Evolutionary conservation across 108 stramenopile species (phyloP).

Genomic region (Aurantiochytrium sp.): DNA sequence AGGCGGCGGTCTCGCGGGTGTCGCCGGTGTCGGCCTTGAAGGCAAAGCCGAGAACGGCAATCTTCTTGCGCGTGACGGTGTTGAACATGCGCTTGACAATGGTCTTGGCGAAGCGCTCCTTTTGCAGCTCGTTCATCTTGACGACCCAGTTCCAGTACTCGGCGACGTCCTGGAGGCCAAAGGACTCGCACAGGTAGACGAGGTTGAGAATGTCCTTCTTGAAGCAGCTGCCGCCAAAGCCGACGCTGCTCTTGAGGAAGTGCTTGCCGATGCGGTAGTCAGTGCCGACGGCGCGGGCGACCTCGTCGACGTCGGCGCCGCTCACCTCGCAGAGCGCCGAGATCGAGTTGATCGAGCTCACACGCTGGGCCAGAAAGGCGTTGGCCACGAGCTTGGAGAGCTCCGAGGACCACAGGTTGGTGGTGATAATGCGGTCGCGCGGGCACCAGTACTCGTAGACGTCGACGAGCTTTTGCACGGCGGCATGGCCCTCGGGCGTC

Average conservation of each 20-base stretch:
- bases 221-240: conserved; percentile 97
- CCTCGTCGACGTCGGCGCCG: conserved; percentile 91
- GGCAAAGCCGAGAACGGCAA: conserved; percentile 95
- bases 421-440: conserved; percentile 86
- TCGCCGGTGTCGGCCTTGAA: conserved; percentile 99
- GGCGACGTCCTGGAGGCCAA: conserved; percentile 90
- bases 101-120: conserved; percentile 91
- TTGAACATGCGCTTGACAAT: conserved; percentile 96
- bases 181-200: conserved; percentile 96
- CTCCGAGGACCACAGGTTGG: conserved; percentile 97
- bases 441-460: conserved; percentile 80
- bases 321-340: conserved; percentile 98
- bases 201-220: conserved; percentile 99
- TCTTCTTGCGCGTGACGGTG: conserved; percentile 97
- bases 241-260: conserved; percentile 93
- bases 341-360: conserved; percentile 97
- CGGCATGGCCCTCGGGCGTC: conserved; percentile 74
- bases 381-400: conserved; percentile 98
- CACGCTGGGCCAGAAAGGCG: conserved; percentile 97
- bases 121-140: conserved; percentile 98
- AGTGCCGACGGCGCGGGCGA: conserved; percentile 90
- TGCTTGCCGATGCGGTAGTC: conserved; percentile 94
- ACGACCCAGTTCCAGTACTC: conserved; percentile 98
- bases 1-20: conserved; percentile 95
- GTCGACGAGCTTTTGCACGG: conserved; percentile 47